Percentiles rank a stretch among this genome's conserved stretches.
phyloP scores from a whole-genome alignment of 2,329 filamentous ascomycete species.

The Alternaria novae-zelandiae region DNA sequence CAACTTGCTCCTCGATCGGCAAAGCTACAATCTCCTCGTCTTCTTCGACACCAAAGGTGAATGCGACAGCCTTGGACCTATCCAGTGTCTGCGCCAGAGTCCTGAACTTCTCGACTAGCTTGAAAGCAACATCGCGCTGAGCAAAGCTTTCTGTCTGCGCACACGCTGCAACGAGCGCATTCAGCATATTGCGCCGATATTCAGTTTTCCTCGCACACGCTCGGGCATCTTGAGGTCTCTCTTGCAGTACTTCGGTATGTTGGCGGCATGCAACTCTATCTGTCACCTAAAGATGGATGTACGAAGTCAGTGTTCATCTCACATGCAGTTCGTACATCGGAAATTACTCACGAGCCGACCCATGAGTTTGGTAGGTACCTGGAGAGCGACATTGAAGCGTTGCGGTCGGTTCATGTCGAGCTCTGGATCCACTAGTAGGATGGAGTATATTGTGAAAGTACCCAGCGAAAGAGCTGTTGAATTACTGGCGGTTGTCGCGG shows the following conservation, averaged over 20 bases:
- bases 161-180: neutral
- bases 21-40: neutral
- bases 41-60: neutral
- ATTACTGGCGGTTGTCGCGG: neutral
- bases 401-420: neutral
- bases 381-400: neutral
- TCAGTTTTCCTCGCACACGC: neutral
- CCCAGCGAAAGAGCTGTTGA: neutral
- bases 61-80: constrained; percentile 1
- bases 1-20: neutral
- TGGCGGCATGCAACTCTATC: constrained; percentile 3
- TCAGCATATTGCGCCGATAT: neutral
- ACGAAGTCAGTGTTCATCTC: too few relatives aligned
- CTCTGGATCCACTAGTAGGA: neutral
- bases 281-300: neutral
- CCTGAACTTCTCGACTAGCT: constrained; percentile 8
- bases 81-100: neutral
- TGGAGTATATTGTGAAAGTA: neutral
- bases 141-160: neutral
- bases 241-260: neutral
- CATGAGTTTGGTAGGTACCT: neutral
- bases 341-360: neutral
- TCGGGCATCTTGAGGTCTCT: neutral
- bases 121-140: neutral
- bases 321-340: too few relatives aligned